Base-by-base conservation (phyloP, 1,139 yeast species). In the Yamadazyma mexicana region DNA sequence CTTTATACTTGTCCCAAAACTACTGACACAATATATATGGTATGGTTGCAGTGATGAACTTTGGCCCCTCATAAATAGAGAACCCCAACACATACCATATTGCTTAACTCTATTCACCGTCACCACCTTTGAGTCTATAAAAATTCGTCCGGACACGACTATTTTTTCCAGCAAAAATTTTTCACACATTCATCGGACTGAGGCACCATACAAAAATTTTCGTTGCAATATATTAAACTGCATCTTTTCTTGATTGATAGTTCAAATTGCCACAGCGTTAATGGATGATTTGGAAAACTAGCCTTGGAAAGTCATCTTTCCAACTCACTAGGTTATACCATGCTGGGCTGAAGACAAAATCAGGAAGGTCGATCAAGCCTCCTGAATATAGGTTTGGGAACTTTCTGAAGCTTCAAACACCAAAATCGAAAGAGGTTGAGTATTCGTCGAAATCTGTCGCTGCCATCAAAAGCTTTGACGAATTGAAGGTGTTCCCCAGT, bases 401-500 rank as follows among this genome's bases (percentile, higher is more conserved):
- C 20, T 62, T 62, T 38, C 58, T 66, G 1, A 57, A 58, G 27
- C 46, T 63, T 18, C 47, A 50, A 24, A 48, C 50, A 15, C 63
- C 64, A 3, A 40, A 50, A n/a, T 40, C 46, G 12, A 45, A 45
- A 28, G 45, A 48, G 11, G 30, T 49, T 24, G 60, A 59, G 10
- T 34, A 39, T 17, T 43, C 51, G 30, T 52, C 58, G 17, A 62
- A 65, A 30, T 50, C 71, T 15, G 63, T 80, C 2, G 60, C 67
- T 2, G 78, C 78, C 50, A 77, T 87, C 34, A 66, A 71, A 1
- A 66, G 75, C 15, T 89, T 91, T 53, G 76, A 77, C 14, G 79
- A 83, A 34, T 68, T 91, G 43, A 75, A 81, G 42, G 66, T 92
- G 17, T 66, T 82, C 36, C 88, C 92, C 0, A 70, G 73, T 1